Evolutionary conservation across 768 basidiomycete genomes (phyloP).

Genomic region (Auriscalpium microsporum): DNA sequence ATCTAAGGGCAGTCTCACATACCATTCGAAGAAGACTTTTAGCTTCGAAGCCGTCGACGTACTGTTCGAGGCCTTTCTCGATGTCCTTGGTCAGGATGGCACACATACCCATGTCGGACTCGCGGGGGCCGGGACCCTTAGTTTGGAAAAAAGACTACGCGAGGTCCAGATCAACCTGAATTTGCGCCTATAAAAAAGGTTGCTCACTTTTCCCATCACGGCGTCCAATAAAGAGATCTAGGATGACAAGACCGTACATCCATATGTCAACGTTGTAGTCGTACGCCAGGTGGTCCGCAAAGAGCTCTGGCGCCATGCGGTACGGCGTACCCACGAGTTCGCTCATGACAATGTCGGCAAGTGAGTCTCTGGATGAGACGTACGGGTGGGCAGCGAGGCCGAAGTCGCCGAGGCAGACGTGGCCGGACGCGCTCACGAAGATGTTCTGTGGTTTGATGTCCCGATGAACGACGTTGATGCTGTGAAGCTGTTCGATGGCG

Average conservation of each 20-base stretch:
- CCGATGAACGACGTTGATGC: slow-evolving; percentile 1
- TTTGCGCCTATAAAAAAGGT: not conserved
- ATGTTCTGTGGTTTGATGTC: slow-evolving; percentile 6
- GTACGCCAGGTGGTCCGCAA: not conserved
- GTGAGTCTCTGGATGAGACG: no score
- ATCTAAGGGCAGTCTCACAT: not conserved
- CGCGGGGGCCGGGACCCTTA: no score
- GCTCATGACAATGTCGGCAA: not conserved
- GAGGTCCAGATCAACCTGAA: not conserved
- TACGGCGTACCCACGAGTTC: not conserved
- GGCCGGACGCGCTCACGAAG: not conserved
- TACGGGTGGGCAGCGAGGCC: not conserved
- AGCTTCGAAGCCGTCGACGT: not conserved
- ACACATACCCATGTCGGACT: not conserved
- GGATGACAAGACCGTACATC: not conserved
- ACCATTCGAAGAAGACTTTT: not conserved
- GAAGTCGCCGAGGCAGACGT: slow-evolving; percentile 2
- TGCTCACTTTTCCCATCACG: not conserved
- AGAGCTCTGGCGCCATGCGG: not conserved
- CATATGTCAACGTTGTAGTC: not conserved
- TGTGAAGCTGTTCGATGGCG: slow-evolving; percentile 2
- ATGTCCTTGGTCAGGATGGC: not conserved
- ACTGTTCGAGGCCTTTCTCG: not conserved
- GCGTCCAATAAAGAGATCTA: not conserved
- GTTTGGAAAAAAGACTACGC: not conserved